Base-by-base conservation (phyloP, 345 rosid species). In the Salix brachista region DNA sequence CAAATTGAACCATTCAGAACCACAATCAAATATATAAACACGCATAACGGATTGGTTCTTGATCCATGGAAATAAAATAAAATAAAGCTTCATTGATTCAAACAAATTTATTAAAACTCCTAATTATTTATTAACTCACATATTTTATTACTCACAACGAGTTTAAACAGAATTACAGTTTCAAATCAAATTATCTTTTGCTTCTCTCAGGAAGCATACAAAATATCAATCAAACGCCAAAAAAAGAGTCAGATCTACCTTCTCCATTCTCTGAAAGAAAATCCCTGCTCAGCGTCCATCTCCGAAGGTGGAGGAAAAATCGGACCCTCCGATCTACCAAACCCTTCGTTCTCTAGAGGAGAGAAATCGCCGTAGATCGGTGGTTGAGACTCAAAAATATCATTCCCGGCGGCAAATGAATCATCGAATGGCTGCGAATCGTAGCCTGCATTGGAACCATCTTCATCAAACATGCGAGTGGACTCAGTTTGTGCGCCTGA, bases 221-320 rank as follows among this genome's bases (percentile, higher is more conserved):
- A 64, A 32, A 21, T 19, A 42, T 6, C 7, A 5, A 60, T 23
- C 52, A 50, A 56, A 56, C 1, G 26, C 61, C 18, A 5, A 62
- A 41, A 64, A 52, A 48, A 17, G 9, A 14, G 30, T 56, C 65
- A 74, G 70, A 88, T 78, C 78, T 69, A 94, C 98, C 95, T 90
- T 87, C 97, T 87, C 98, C 97, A 94, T 75, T 94, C 95, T 76
- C 87, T 83, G 36, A 91, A 87, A 74, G 92, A 89, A 56, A 80
- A 39, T 25, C 93, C 94, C 69, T 89, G 93, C 77, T 89, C 94
- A 1, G 84, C 81, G 61, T 26, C 86, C 91, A 89, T 88, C 44
- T 90, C 91, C 16, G 80, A 42, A 6, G 89, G 89, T 14, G 90
- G 86, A 37, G 90, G 94, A 73, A 87, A 79, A 71, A 87, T 76